Percentiles rank a stretch among this genome's conserved stretches.
Conservation (phyloP, 352 stramenopile species). For the Phytophthora agathidicida region DNA sequence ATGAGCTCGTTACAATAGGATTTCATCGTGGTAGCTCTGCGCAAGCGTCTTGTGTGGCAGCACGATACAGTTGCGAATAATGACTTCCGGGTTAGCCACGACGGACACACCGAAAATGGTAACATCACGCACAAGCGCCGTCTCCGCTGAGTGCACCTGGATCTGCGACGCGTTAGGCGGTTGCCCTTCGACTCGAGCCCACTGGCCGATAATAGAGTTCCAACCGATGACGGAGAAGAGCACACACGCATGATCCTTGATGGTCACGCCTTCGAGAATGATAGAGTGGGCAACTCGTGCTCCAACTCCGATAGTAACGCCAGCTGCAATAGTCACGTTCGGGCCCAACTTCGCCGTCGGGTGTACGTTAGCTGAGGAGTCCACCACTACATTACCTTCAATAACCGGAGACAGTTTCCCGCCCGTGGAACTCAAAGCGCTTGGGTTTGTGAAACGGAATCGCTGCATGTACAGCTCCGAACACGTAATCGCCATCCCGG, state of each 20-base stretch:
- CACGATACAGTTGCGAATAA: conserved; percentile 91
- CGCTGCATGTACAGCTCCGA: conserved; percentile 92
- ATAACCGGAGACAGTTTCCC: conserved; percentile 87
- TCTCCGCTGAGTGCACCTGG: conserved; percentile 71
- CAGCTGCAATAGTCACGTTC: conserved; percentile 87
- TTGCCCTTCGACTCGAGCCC: conserved; percentile 85
- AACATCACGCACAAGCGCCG: conserved; percentile 83
- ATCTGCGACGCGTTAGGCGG: conserved; percentile 81
- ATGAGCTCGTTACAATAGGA: conserved; percentile 72
- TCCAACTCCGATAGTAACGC: conserved; percentile 82
- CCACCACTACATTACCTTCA: conserved; percentile 88
- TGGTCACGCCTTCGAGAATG: conserved; percentile 87
- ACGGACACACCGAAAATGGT: conserved; percentile 91
- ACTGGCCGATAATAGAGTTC: conserved; percentile 91
- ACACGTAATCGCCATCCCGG: conserved; percentile 89
- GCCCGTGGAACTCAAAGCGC: conserved; percentile 73
- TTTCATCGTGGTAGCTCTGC: conserved; percentile 90
- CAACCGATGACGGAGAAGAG: conserved; percentile 89
- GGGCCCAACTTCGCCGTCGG: conserved; percentile 86
- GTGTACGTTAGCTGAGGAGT: conserved; percentile 79
- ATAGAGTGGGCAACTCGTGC: conserved; percentile 88
- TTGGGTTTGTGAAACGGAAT: conserved; percentile 91
- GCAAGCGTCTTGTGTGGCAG: conserved; percentile 88
- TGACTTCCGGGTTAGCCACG: conserved; percentile 86
- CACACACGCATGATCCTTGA: conserved; percentile 89